These are phyloP conservation scores for Camelina hispida DNA, from an alignment of 345 rosid species.

Conservation along the genomic window DNA sequence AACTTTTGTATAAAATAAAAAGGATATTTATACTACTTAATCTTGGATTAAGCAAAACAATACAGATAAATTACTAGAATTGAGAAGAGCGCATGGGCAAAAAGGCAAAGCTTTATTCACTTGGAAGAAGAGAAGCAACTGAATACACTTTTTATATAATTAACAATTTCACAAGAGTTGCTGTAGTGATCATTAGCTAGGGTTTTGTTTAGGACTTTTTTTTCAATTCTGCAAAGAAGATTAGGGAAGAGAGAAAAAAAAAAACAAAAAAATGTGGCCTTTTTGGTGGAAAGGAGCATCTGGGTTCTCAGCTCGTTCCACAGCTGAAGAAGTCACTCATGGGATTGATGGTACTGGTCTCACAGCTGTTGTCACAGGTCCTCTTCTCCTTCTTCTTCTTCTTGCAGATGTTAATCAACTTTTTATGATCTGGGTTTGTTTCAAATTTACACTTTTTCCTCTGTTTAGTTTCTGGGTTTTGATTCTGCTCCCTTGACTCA, in stretches of 20 bases:
- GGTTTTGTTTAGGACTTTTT: conserved; percentile 17
- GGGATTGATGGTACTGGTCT: conserved; percentile 76
- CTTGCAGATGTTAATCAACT: neutral
- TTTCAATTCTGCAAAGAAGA: neutral
- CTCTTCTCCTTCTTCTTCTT: conserved; percentile 12
- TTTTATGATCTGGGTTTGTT: conserved; percentile 18
- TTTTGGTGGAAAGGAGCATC: conserved; percentile 66
- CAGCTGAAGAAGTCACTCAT: conserved; percentile 81
- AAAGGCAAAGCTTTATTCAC: neutral
- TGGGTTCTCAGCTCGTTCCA: conserved; percentile 78
- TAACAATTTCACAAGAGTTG: neutral
- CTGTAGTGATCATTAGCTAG: conserved; percentile 10
- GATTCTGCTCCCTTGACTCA: conserved; percentile 2
- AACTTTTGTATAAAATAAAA: neutral
- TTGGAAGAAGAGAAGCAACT: neutral
- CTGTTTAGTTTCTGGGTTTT: conserved; percentile 16
- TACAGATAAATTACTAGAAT: neutral
- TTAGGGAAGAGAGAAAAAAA: conserved; percentile 7
- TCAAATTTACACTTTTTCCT: neutral
- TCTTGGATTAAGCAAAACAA: neutral
- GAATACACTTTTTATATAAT: neutral
- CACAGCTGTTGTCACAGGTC: conserved; percentile 86
- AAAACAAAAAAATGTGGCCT: conserved; percentile 58
- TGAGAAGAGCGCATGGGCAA: conserved; percentile 9
- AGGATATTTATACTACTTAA: neutral